A percentile compares a stretch with the other conserved stretches of the same genome.
Conservation (phyloP, 257 asterid species). For the Lithospermum erythrorhizon region DNA sequence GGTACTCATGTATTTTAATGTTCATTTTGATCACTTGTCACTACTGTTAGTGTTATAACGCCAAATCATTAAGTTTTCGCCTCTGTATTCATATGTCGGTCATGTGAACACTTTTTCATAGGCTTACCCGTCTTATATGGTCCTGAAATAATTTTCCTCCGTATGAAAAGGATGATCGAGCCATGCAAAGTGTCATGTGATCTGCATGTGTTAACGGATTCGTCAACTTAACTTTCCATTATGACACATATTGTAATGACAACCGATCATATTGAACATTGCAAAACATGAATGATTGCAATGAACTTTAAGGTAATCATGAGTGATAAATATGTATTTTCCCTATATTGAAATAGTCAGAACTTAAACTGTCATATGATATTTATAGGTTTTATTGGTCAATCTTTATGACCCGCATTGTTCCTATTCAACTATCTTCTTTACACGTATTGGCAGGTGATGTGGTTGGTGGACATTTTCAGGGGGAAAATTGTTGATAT, state of each 20-base stretch:
- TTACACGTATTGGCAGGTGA: conserved; percentile 41
- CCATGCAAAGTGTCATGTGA: background rate
- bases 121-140: no score
- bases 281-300: background rate
- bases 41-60: background rate
- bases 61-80: background rate
- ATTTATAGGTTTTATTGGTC: background rate
- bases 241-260: background rate
- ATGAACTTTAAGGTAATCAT: background rate
- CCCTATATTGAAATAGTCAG: background rate
- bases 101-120: no score
- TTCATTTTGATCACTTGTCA: background rate
- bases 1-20: background rate
- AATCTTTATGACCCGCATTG: background rate
- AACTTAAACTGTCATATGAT: no score
- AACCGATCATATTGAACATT: background rate
- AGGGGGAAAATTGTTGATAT: conserved; percentile 95
- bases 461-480: conserved; percentile 92
- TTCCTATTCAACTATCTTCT: conserved; percentile 6
- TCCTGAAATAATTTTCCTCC: no score
- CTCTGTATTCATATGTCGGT: background rate
- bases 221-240: background rate
- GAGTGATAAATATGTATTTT: background rate
- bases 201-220: background rate
- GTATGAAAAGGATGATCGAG: no score